phyloP scores from a whole-genome alignment of 2,329 filamentous ascomycete species.

The Colletotrichum chrysophilum region DNA sequence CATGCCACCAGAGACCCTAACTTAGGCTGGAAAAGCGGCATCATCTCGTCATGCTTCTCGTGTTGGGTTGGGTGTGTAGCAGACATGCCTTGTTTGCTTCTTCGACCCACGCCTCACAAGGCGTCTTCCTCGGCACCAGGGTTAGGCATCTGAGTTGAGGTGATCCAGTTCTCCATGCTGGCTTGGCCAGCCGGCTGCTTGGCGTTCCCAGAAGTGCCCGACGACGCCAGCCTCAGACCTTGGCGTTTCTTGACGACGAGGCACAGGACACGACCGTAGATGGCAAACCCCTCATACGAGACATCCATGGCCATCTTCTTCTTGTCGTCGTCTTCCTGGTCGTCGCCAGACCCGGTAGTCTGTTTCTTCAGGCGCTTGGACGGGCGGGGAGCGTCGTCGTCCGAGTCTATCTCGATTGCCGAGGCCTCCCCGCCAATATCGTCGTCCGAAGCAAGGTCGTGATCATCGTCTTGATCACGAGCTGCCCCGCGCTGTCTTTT shows the following conservation, averaged over 20 bases:
- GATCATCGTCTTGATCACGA: slow-evolving; percentile 34
- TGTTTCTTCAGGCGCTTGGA: slow-evolving; percentile 51
- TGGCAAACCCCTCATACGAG: slow-evolving; percentile 92
- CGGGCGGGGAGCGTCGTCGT: slow-evolving; percentile 43
- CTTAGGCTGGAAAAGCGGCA: background rate
- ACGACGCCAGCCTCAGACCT: slow-evolving; percentile 41
- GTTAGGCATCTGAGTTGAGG: slow-evolving; percentile 72
- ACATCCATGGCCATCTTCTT: slow-evolving; percentile 90
- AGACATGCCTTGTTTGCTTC: background rate
- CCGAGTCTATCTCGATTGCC: slow-evolving; percentile 43
- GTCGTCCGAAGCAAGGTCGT: slow-evolving; percentile 32
- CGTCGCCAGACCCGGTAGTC: slow-evolving; percentile 29
- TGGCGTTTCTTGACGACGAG: slow-evolving; percentile 83
- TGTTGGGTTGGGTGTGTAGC: background rate
- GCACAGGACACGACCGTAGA: slow-evolving; percentile 92
- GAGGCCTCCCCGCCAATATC: slow-evolving; percentile 33
- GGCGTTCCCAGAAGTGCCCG: slow-evolving; percentile 22
- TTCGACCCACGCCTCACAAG: background rate
- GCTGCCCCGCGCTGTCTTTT: slow-evolving; percentile 28
- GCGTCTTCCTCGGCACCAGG: slow-evolving; percentile 35
- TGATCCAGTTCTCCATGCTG: slow-evolving; percentile 85
- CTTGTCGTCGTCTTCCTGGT: slow-evolving; percentile 69
- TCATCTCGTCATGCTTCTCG: background rate
- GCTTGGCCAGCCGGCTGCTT: slow-evolving; percentile 66
- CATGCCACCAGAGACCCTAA: background rate